These are phyloP conservation scores for Phytopythium aichiense DNA, from an alignment of 352 stramenopile genomes.

Conservation along the genomic window DNA sequence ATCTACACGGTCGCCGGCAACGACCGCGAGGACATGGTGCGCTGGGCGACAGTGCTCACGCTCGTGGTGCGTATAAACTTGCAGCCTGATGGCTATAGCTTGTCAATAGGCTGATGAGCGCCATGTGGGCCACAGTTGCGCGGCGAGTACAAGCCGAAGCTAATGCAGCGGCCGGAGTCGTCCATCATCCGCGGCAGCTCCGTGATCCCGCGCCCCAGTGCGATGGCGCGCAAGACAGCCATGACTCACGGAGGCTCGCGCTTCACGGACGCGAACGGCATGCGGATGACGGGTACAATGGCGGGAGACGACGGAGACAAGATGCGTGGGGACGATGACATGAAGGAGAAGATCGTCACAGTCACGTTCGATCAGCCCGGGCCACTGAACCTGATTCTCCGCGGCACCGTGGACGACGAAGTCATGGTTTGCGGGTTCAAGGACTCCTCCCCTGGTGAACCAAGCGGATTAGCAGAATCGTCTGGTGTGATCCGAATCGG, in stretches of 20 bases:
- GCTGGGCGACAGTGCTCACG: constrained; percentile 84
- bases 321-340: constrained; percentile 53
- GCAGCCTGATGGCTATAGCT: too few species aligned
- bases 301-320: constrained; percentile 34
- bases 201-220: constrained; percentile 69
- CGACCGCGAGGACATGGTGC: constrained; percentile 86
- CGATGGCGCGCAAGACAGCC: constrained; percentile 64
- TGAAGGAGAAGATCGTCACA: constrained; percentile 87
- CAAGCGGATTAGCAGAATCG: constrained; percentile 50
- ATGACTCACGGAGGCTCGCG: constrained; percentile 48
- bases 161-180: constrained; percentile 84
- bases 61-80: constrained; percentile 46
- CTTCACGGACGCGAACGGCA: constrained; percentile 78
- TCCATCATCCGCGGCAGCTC: constrained; percentile 85
- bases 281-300: constrained; percentile 70
- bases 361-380: constrained; percentile 83
- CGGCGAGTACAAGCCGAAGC: constrained; percentile 86
- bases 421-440: constrained; percentile 87
- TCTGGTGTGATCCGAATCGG: constrained; percentile 76
- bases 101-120: neutral
- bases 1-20: constrained; percentile 87
- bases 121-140: constrained; percentile 32
- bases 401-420: constrained; percentile 84
- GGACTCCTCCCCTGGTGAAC: constrained; percentile 21
- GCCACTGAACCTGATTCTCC: constrained; percentile 62